Percentiles rank a stretch among this genome's conserved stretches.
phyloP scores from a whole-genome alignment of 352 stramenopile genomes.

The Elongisporangium prolatum region DNA sequence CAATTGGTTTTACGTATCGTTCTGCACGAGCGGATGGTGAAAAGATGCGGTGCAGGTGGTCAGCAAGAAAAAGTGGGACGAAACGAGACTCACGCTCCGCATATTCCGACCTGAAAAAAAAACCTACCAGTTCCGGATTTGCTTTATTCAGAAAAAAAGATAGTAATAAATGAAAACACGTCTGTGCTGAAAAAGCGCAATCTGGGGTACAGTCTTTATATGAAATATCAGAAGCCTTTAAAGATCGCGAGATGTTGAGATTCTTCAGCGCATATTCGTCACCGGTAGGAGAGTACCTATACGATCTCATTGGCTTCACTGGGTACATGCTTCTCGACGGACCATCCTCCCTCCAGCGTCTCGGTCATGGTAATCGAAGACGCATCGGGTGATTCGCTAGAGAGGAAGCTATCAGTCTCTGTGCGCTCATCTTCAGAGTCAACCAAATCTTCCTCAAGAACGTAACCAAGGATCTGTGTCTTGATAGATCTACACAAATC shows the following conservation, averaged over 20 bases:
- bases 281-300: slow-evolving; percentile 15
- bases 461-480: slow-evolving; percentile 78
- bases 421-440: slow-evolving; percentile 68
- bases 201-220: background rate
- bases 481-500: slow-evolving; percentile 54
- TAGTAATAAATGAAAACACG: slow-evolving; percentile 1
- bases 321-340: slow-evolving; percentile 75
- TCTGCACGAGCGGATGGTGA: background rate
- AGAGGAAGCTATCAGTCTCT: slow-evolving; percentile 70
- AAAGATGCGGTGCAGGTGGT: background rate
- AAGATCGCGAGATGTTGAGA: background rate
- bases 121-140: background rate
- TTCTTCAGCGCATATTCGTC: background rate
- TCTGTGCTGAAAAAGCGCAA: background rate
- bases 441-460: slow-evolving; percentile 68
- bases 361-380: slow-evolving; percentile 51
- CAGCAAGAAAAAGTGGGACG: background rate
- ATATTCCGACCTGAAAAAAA: background rate
- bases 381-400: slow-evolving; percentile 30
- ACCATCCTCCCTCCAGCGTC: slow-evolving; percentile 79
- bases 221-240: background rate
- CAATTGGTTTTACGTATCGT: background rate
- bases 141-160: background rate
- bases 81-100: background rate
- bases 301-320: slow-evolving; percentile 46